Percentiles rank a stretch among this genome's conserved stretches.
These are phyloP conservation scores for Suillus paluster DNA, from an alignment of 768 basidiomycete genomes.

Conservation along the genomic window DNA sequence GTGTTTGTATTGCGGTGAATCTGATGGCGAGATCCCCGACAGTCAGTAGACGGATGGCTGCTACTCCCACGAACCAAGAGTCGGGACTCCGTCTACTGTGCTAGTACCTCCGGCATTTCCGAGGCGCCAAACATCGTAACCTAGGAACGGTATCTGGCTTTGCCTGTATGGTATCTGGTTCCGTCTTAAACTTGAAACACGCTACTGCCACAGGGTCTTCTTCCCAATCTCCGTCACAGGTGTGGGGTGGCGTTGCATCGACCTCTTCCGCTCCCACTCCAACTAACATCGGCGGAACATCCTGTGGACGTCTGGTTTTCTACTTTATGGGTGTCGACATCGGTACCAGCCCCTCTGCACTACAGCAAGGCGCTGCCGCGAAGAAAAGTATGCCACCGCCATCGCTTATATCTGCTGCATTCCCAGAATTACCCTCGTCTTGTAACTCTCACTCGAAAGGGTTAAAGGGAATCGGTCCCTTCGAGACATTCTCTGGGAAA, in stretches of 20 bases:
- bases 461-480: conserved; percentile 67
- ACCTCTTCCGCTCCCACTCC: conserved; percentile 13
- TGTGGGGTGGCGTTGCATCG: conserved; percentile 86
- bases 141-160: conserved; percentile 63
- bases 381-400: conserved; percentile 32
- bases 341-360: conserved; percentile 21
- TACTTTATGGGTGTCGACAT: conserved; percentile 26
- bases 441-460: conserved; percentile 39
- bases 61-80: no score
- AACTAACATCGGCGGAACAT: conserved; percentile 52
- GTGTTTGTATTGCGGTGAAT: background rate
- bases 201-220: conserved; percentile 63
- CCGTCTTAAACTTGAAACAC: conserved; percentile 83
- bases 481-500: conserved; percentile 63
- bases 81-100: background rate
- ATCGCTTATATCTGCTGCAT: conserved; percentile 56
- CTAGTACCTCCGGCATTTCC: background rate
- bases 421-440: conserved; percentile 70
- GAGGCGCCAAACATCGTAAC: conserved; percentile 55
- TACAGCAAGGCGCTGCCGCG: background rate
- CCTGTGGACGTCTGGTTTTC: conserved; percentile 55
- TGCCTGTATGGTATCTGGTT: conserved; percentile 78
- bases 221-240: conserved; percentile 60
- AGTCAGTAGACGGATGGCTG: no score
- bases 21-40: conserved; percentile 3